A percentile compares a stretch with the other conserved stretches of the same genome.
Conservation (phyloP, 2,329 filamentous ascomycete genomes). For the Paracamarosporium sp. region DNA sequence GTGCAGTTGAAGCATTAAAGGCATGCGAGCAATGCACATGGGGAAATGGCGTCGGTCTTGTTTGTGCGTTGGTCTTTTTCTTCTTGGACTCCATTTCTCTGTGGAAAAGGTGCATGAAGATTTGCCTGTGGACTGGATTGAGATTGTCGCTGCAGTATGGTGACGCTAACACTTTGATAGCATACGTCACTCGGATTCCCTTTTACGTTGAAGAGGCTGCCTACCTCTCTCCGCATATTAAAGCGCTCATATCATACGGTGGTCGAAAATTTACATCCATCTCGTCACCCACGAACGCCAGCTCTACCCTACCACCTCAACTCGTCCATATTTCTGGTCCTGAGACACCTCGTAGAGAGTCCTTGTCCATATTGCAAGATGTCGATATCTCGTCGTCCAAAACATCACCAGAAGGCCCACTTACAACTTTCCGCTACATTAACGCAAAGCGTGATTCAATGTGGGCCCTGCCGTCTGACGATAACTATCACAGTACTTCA, state of each 20-base stretch:
- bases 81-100: background rate
- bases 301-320: slow-evolving; percentile 29
- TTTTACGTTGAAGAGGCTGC: slow-evolving; percentile 40
- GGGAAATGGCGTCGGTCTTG: slow-evolving; percentile 35
- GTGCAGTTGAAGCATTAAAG: slow-evolving; percentile 30
- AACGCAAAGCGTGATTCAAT: slow-evolving; percentile 28
- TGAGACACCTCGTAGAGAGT: slow-evolving; percentile 25
- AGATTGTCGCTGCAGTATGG: background rate
- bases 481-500: slow-evolving; percentile 53
- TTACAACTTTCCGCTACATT: slow-evolving; percentile 34
- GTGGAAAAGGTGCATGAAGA: background rate
- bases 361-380: slow-evolving; percentile 25
- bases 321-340: slow-evolving; percentile 37
- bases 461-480: slow-evolving; percentile 38
- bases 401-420: slow-evolving; percentile 12
- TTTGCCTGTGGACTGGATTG: background rate
- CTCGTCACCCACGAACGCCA: slow-evolving; percentile 10
- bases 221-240: slow-evolving; percentile 31
- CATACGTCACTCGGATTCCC: slow-evolving; percentile 39
- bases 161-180: slow-evolving; percentile 14
- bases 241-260: slow-evolving; percentile 41
- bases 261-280: slow-evolving; percentile 35
- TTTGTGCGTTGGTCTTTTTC: slow-evolving; percentile 29
- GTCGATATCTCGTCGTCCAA: slow-evolving; percentile 5
- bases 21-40: slow-evolving; percentile 30